A percentile compares a stretch with the other conserved stretches of the same genome.
These are phyloP conservation scores for Calonectria crousiana DNA, from an alignment of 2,329 filamentous ascomycete species.

Conservation along the genomic window DNA sequence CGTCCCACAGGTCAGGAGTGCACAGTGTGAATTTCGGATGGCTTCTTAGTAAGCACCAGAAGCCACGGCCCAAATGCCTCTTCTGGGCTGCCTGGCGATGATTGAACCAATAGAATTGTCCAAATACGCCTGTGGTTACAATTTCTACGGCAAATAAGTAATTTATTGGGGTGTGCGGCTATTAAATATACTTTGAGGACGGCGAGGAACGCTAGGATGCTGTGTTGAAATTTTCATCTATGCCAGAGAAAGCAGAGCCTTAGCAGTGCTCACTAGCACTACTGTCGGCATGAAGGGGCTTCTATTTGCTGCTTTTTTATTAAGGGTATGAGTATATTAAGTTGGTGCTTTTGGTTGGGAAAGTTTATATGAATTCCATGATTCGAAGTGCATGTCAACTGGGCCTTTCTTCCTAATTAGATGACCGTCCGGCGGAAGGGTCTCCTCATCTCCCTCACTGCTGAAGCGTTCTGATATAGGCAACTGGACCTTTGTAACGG, in stretches of 20 bases:
- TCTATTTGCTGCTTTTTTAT: neutral
- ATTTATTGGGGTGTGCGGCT: neutral
- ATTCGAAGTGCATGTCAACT: neutral
- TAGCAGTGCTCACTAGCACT: no score
- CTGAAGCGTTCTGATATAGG: conserved; percentile 31
- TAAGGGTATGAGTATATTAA: neutral
- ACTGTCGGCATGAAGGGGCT: no score
- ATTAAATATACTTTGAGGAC: neutral
- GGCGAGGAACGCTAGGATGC: neutral
- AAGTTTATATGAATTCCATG: neutral
- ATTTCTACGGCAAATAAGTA: neutral
- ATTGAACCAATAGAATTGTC: neutral
- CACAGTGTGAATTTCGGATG: neutral
- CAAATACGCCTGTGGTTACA: neutral
- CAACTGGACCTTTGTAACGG: conserved; percentile 34
- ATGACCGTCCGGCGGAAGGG: neutral
- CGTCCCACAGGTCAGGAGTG: neutral
- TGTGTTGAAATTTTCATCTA: neutral
- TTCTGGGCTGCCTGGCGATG: no score
- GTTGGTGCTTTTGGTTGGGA: neutral
- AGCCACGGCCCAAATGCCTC: neutral
- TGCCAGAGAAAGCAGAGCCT: neutral
- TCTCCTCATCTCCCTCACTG: neutral
- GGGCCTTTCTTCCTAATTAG: neutral
- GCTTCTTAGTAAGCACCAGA: neutral